Evolutionary conservation across 2,329 filamentous ascomycete genomes (phyloP), one percentile per base, ranked within the genome.

Genomic region (Colletotrichum shisoi): DNA sequence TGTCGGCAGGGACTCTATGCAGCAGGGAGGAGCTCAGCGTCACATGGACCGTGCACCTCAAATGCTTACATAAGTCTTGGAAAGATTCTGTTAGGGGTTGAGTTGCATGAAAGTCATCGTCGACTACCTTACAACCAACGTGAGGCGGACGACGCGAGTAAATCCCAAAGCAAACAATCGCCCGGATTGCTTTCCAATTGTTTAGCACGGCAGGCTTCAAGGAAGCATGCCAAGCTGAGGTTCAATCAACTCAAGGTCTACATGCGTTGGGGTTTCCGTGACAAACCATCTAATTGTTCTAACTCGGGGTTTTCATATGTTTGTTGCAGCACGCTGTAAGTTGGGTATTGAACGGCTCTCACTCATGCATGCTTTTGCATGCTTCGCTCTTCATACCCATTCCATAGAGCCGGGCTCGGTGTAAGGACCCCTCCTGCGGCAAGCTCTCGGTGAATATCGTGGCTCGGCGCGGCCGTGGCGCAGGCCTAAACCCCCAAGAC

Each of bases 1-100:
- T 40, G 59, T 51, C 57, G 19, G 67, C 63, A 67, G 53, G 66
- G 62, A 62, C 62, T 52, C 58, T 44, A 67, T 67, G 66, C 66
- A 63, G 52, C 52, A 57, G 44, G 37, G 56, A 65, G 65, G 54
- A 68, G 65, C 65, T 65, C 49, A 17, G 48, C 48, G 65, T 65
- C 49, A 60, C 67, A 54, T 66, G 68, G 68, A 45, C 68, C 66
- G 68, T 70, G 68, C 68, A 60, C 42, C 51, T 65, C 3, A 19
- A 62, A 65, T 60, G 65, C 54, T 69, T 69, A 69, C 46, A 56
- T 69, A 69, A 69, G 34, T 40, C 1, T 8, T 6, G 34, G 5
- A 17, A 19, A 8, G 34, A 4, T 31, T n/a, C 44, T 7, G 27
- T 9, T 48, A 4, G 12, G 27, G 45, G 57, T 54, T 19, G 21